Evolutionary conservation across 768 basidiomycete genomes (phyloP), one percentile per base, ranked within the genome.

Genomic region (Pleurotus tuoliensis): DNA sequence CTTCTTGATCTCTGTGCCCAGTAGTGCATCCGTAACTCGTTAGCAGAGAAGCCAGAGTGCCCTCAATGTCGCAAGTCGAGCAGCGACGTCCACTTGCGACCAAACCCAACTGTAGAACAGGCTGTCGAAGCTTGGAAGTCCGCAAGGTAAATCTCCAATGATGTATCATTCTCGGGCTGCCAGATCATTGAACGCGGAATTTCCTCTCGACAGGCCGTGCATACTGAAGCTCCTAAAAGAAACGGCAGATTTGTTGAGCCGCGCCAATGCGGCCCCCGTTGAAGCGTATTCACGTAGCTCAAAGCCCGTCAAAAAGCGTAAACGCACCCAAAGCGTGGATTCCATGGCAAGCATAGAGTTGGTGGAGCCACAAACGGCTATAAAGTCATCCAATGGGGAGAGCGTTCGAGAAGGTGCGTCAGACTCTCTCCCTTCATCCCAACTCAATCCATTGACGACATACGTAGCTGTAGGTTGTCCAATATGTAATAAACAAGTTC

Each of bases 61-160:
- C 90, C 92, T 6, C 74, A 72, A 15, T 94, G 92, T 68, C 78
- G 87, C 16, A 82, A 83, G 62, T 57, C 68, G 16, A 64, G 79
- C 0, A 76, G 75, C 11, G 90, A 92, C 65, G 77, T 76, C 3
- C 82, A 87, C 45, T 72, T 94, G 55, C 72, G 88, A 60, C 77
- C 82, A 38, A 90, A 90, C 64, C 73, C 81, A n/a, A 76, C 72
- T n/a, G 66, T 93, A 45, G 92, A 90, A 66, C 86, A 83, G 58
- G 78, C 78, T 9, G 80, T 90, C 2, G 69, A 74, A n/a, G 76
- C 82, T n/a, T 94, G 91, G 89, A 82, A 81, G 58, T 69, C 68
- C 37, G 82, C 86, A 18, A 82, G 92, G 91, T 92, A 59, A 52
- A 77, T 56, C 2, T 30, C 4, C 16, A 9, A 38, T 43, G 20